Evolutionary conservation across 495 filamentous ascomycete species (phyloP).

Genomic region (Neurospora tetraspora): DNA sequence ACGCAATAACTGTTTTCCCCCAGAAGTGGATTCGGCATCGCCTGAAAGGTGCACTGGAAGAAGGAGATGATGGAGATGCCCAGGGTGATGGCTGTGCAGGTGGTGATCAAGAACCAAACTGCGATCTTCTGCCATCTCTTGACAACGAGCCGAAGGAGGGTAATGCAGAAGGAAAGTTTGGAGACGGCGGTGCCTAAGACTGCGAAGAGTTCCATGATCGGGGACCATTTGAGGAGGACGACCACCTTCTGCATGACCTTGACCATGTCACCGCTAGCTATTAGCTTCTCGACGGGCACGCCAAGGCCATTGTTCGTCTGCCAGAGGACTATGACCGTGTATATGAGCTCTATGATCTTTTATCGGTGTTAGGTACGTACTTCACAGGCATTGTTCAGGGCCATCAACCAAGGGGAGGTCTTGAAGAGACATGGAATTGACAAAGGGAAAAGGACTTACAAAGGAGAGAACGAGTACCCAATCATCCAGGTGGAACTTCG

Average conservation of each 20-base stretch:
- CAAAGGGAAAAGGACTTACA: not conserved
- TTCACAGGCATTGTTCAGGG: not conserved
- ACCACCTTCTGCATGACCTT: not conserved
- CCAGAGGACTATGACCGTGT: not conserved
- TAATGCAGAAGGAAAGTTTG: conserved; percentile 6
- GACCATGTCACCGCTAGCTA: not conserved
- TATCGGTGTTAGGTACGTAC: not conserved
- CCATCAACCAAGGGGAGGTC: no score
- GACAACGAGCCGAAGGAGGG: conserved; percentile 1
- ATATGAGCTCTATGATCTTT: not conserved
- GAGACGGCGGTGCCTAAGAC: conserved; percentile 1
- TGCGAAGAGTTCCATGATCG: conserved; percentile 2
- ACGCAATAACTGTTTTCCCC: not conserved
- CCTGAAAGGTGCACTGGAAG: not conserved
- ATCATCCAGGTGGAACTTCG: not conserved
- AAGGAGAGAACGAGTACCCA: not conserved
- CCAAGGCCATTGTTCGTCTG: not conserved
- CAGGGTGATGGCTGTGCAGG: not conserved
- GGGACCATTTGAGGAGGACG: conserved; percentile 27
- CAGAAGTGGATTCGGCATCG: not conserved
- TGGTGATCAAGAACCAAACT: conserved; percentile 2
- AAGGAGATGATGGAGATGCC: not conserved
- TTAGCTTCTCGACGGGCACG: not conserved
- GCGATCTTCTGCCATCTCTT: conserved; percentile 1
- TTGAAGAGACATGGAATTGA: no score